Evolutionary conservation across 805 yeast species (phyloP).

Genomic region (Barnettozyma pratensis): DNA sequence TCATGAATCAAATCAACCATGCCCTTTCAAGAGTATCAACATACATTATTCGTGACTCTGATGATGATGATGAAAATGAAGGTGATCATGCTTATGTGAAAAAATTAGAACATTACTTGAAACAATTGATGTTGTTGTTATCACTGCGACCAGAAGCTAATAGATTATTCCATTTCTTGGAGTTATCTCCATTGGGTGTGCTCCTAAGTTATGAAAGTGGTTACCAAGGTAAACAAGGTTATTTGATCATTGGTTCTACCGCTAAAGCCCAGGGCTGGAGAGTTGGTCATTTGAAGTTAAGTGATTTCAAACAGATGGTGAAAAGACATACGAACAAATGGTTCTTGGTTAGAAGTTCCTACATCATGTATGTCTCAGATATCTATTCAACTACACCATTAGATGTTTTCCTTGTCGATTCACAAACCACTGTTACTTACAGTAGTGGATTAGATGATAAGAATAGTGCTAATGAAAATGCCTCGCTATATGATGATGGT

Average conservation of each 20-base stretch:
- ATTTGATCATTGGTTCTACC: conserved; percentile 69
- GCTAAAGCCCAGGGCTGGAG: conserved; percentile 94
- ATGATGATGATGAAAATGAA: conserved; percentile 1
- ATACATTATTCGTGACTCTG: background rate
- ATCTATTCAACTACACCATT: conserved; percentile 81
- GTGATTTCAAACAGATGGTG: conserved; percentile 82
- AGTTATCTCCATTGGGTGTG: conserved; percentile 83
- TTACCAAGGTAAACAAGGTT: conserved; percentile 86
- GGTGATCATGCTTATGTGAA: conserved; percentile 24
- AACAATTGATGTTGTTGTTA: conserved; percentile 50
- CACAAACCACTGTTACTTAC: conserved; percentile 53
- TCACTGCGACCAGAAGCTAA: conserved; percentile 78
- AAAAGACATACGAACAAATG: conserved; percentile 88
- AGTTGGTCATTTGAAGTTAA: conserved; percentile 78
- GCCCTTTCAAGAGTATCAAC: conserved; percentile 16
- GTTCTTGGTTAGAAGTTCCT: conserved; percentile 83
- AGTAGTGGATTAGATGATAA: conserved; percentile 33
- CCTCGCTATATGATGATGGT: conserved; percentile 27
- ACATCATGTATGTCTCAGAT: conserved; percentile 79
- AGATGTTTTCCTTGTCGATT: conserved; percentile 89
- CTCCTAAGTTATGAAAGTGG: conserved; percentile 69
- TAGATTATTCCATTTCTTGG: conserved; percentile 79
- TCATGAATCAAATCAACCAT: conserved; percentile 14
- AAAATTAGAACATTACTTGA: conserved; percentile 61
- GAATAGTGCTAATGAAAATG: conserved; percentile 34